phyloP scores from a whole-genome alignment of 2,329 filamentous ascomycete species.

The Cadophora gregata region DNA sequence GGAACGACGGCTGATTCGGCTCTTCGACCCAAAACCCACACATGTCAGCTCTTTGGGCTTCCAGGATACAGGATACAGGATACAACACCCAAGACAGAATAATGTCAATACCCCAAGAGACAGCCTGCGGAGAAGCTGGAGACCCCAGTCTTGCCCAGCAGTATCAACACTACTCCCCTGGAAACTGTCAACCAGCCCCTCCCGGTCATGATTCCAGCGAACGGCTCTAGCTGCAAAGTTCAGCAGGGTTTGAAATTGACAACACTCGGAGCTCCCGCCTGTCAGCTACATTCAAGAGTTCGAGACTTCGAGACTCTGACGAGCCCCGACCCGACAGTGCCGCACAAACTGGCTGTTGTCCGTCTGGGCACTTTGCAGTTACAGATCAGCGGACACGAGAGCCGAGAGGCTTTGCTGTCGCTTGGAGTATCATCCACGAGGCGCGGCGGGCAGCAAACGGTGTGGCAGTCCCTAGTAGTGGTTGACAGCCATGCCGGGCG shows the following conservation, averaged over 20 bases:
- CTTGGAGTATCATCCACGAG: conserved; percentile 16
- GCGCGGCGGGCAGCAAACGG: conserved; percentile 5
- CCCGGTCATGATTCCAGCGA: background rate
- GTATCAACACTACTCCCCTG: background rate
- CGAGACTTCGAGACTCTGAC: conserved; percentile 11
- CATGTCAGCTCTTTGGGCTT: background rate
- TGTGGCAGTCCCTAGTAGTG: conserved; percentile 1
- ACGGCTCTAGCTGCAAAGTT: background rate
- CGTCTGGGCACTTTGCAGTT: background rate
- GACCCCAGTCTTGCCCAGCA: background rate
- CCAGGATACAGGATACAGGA: background rate
- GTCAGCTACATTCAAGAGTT: conserved; percentile 17
- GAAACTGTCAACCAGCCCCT: background rate
- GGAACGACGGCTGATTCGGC: conserved; percentile 2
- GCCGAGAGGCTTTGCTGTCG: background rate
- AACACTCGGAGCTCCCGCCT: conserved; percentile 11
- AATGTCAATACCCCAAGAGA: background rate
- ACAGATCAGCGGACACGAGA: background rate
- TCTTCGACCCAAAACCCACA: background rate
- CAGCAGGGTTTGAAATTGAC: conserved; percentile 12
- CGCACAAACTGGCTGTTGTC: conserved; percentile 5
- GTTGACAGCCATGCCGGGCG: conserved; percentile 13
- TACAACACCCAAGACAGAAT: too few relatives aligned
- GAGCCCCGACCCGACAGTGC: background rate
- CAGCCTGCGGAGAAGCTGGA: conserved; percentile 2